Evolutionary conservation across 2,329 filamentous ascomycete genomes (phyloP), one percentile per base, ranked within the genome.

Genomic region (Fusarium kyushuense): DNA sequence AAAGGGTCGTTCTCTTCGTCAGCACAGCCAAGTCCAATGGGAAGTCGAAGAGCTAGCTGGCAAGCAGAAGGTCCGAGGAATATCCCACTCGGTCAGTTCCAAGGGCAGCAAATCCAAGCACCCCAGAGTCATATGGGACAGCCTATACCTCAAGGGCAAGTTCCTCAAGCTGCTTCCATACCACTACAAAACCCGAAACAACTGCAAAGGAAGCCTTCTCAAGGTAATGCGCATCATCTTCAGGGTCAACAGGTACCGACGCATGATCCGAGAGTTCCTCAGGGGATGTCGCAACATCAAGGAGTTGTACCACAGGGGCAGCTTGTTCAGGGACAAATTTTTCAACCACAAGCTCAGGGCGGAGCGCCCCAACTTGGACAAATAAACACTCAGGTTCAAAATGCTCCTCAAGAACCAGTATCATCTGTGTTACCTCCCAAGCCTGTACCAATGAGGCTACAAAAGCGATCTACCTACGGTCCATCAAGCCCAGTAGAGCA

Each of bases 41-140:
- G 61, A 13, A 72, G 69, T 51, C 61, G 71, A 42, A 58, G 72
- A 35, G 46, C 72, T 14, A 74, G 72, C 14, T 62, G 66, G n/a
- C 69, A 74, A 52, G 54, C 38, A 14, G 65, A 67, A 13, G 65
- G 59, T 25, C 67, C 58, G 11, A 59, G 47, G 14, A 32, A 45
- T 21, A 36, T 19, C 16, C 49, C 66, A 13, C 62, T 70, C 16
- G 41, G 42, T 9, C 71, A 73, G 1, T 29, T 58, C 13, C 67
- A 69, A 14, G 60, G 52, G 17, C 67, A 58, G 11, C 58, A 65
- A 8, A 35, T 16, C 23, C 58, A 67, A 25, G 23, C 30, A 5
- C 52, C 58, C 8, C 57, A 69, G 5, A 30, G 43, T 5, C 40
- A 58, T 6, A n/a, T 47, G 40, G 65, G 55, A 32, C 65, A 68